phyloP scores from a whole-genome alignment of 306 rosid species.

The Oxytropis ochrocephala region DNA sequence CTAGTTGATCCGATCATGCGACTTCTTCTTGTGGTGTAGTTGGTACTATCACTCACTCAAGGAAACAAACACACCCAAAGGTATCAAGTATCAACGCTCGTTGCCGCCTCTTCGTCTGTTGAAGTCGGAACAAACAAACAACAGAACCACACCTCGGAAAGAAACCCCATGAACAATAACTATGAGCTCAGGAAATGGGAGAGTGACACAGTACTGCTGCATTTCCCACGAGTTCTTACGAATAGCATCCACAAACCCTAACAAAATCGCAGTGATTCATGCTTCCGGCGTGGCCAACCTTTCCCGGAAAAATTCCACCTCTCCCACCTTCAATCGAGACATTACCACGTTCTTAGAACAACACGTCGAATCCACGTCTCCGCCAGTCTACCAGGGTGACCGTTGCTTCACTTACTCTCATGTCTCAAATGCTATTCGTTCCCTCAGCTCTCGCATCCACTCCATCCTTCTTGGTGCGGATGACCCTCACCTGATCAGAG shows the following conservation, averaged over 20 bases:
- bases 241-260: constrained; percentile 43
- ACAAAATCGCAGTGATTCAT: constrained; percentile 60
- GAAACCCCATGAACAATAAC: constrained; percentile 11
- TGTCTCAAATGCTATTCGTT: constrained; percentile 43
- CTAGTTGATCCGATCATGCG: too few species aligned
- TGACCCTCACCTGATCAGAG: constrained; percentile 32
- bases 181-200: background rate
- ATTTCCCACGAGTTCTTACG: constrained; percentile 59
- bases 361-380: constrained; percentile 27
- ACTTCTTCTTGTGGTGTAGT: too few species aligned
- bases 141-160: background rate
- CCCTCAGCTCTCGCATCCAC: constrained; percentile 59
- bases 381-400: constrained; percentile 48
- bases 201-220: constrained; percentile 35
- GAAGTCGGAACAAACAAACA: background rate
- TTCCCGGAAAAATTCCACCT: constrained; percentile 17
- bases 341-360: constrained; percentile 22
- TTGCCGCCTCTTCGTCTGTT: background rate
- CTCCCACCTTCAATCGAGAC: background rate
- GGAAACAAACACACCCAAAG: too few species aligned
- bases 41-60: too few species aligned
- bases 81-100: too few species aligned
- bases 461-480: constrained; percentile 41
- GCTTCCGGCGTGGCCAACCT: constrained; percentile 47
- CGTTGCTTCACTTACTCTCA: constrained; percentile 59